Evolutionary conservation across 441 rosid genomes (phyloP).

Genomic region (Syzygium malaccense): DNA sequence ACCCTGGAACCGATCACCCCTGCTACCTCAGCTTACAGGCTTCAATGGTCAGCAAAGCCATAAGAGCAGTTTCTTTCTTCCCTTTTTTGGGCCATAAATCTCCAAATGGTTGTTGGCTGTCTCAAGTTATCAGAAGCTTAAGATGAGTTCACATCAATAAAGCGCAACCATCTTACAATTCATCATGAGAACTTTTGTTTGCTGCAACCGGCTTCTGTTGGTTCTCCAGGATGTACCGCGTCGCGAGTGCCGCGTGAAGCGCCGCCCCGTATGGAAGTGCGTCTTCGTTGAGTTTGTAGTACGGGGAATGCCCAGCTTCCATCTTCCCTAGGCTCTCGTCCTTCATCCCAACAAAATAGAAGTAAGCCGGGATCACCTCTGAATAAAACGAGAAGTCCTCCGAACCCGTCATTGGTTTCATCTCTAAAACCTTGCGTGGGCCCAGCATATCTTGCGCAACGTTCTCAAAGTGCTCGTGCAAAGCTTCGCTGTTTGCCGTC

Average conservation of each 20-base stretch:
- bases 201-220: neutral
- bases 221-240: neutral
- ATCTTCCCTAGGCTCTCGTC: neutral
- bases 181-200: neutral
- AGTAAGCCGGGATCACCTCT: constrained; percentile 2
- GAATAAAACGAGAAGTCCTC: constrained; percentile 11
- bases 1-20: too few relatives aligned
- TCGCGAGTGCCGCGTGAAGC: neutral
- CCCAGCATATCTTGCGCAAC: neutral
- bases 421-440: neutral
- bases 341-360: constrained; percentile 5
- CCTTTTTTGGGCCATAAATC: neutral
- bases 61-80: neutral
- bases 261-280: neutral
- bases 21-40: neutral
- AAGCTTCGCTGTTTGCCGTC: neutral
- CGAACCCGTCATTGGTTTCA: constrained; percentile 1
- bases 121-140: neutral
- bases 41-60: neutral
- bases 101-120: neutral
- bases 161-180: neutral
- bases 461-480: neutral
- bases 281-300: neutral
- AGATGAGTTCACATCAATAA: neutral
- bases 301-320: neutral